These are phyloP conservation scores for Cyclotella baltica DNA, from an alignment of 108 stramenopile genomes.

Conservation along the genomic window DNA sequence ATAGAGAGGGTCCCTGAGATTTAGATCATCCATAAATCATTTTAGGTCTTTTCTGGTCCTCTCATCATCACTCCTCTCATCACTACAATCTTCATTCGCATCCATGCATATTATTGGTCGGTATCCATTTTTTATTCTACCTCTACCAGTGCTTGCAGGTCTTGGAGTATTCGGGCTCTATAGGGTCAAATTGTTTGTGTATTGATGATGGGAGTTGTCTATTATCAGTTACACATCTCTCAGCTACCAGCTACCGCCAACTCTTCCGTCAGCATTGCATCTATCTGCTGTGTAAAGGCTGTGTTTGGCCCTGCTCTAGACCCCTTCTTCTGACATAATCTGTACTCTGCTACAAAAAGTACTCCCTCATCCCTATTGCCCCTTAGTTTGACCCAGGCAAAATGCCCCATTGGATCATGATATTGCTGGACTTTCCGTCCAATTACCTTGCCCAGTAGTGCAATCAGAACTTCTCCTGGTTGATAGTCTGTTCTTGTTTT, in stretches of 20 bases:
- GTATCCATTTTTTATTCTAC: neutral
- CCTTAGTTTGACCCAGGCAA: neutral
- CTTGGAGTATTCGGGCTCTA: neutral
- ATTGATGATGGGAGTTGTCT: neutral
- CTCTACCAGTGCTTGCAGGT: neutral
- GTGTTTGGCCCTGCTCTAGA: neutral
- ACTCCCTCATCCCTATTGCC: constrained; percentile 5
- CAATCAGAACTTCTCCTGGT: constrained; percentile 5
- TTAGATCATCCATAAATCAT: neutral
- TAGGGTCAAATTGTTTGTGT: neutral
- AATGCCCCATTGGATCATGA: constrained; percentile 10
- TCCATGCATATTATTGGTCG: neutral
- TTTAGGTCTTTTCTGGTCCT: neutral
- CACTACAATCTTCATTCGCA: constrained; percentile 12
- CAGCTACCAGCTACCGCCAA: neutral
- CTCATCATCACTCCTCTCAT: too few species aligned
- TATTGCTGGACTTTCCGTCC: neutral
- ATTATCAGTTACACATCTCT: neutral
- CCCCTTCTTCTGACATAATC: constrained; percentile 3
- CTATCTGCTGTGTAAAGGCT: neutral
- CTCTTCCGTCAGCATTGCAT: neutral
- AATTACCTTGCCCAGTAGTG: neutral
- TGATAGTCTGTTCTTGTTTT: neutral
- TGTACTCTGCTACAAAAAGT: neutral
- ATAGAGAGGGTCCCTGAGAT: neutral